Percentiles rank a stretch among this genome's conserved stretches.
phyloP scores from a whole-genome alignment of 352 stramenopile genomes.

The Phytophthora vignae region DNA sequence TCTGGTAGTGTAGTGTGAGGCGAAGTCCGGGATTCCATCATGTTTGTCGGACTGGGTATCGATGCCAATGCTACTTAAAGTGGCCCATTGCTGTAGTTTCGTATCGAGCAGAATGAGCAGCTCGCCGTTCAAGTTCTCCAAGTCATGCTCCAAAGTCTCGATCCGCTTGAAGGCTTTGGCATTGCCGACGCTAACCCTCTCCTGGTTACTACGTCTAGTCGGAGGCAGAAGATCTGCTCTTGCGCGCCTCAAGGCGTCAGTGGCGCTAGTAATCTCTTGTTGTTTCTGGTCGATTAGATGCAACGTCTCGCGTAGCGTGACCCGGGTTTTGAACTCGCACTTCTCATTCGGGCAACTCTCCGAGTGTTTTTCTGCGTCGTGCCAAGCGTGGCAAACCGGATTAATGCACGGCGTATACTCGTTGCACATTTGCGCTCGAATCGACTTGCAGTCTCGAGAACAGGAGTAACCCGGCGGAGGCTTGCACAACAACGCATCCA shows the following conservation, averaged over 20 bases:
- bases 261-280: conserved; percentile 13
- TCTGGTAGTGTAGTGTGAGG: conserved; percentile 40
- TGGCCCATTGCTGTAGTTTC: background rate
- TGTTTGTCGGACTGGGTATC: conserved; percentile 48
- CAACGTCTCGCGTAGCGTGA: conserved; percentile 68
- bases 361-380: conserved; percentile 64
- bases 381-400: conserved; percentile 61
- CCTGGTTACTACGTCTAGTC: background rate
- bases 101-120: background rate
- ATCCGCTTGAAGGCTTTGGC: background rate
- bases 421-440: conserved; percentile 64
- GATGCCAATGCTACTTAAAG: conserved; percentile 41
- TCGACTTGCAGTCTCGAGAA: conserved; percentile 46
- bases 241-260: background rate
- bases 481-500: conserved; percentile 63
- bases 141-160: background rate
- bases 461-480: conserved; percentile 48
- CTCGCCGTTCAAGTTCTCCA: conserved; percentile 4
- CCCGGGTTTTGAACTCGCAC: conserved; percentile 64
- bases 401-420: conserved; percentile 55
- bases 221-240: background rate
- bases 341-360: conserved; percentile 55
- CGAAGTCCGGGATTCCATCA: conserved; percentile 56
- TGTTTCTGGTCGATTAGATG: conserved; percentile 71
- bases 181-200: background rate